Conservation (phyloP, 2,329 filamentous ascomycete genomes). For the Tricladium varicosporioides region DNA sequence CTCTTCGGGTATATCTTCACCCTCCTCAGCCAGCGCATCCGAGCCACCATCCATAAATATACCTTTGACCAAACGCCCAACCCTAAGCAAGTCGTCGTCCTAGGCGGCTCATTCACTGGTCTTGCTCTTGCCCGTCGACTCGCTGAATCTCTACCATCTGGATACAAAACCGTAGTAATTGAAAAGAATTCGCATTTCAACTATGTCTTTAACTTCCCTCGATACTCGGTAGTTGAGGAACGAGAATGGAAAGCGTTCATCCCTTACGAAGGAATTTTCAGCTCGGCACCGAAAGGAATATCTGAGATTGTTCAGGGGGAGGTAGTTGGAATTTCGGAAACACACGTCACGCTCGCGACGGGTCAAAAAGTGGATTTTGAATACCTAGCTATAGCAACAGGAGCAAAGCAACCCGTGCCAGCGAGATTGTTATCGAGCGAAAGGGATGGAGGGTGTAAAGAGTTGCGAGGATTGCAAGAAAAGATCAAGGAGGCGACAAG, state of each 20-base stretch:
- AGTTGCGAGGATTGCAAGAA: constrained; percentile 34
- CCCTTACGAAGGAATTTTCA: constrained; percentile 40
- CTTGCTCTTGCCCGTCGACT: constrained; percentile 36
- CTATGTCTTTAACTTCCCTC: constrained; percentile 47
- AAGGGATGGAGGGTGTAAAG: constrained; percentile 31
- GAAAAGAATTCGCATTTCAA: constrained; percentile 53
- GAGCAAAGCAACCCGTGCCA: constrained; percentile 35
- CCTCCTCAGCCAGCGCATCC: constrained; percentile 4
- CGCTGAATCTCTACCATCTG: constrained; percentile 39
- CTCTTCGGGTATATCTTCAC: too few species aligned
- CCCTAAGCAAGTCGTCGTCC: constrained; percentile 38
- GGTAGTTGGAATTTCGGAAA: constrained; percentile 31
- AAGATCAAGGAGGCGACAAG: constrained; percentile 27
- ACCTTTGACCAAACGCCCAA: constrained; percentile 14
- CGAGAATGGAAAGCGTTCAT: constrained; percentile 49
- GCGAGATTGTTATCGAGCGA: constrained; percentile 32
- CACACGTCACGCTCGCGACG: constrained; percentile 33
- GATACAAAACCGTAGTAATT: constrained; percentile 45
- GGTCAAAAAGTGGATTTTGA: constrained; percentile 39
- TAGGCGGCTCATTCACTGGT: constrained; percentile 47
- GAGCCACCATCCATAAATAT: constrained; percentile 14
- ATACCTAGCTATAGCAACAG: constrained; percentile 45
- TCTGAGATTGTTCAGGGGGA: constrained; percentile 33
- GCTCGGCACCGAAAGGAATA: constrained; percentile 32
- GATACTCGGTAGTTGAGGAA: constrained; percentile 43